Evolutionary conservation across 257 asterid genomes (phyloP).

Genomic region (Marsdenia floribunda): DNA sequence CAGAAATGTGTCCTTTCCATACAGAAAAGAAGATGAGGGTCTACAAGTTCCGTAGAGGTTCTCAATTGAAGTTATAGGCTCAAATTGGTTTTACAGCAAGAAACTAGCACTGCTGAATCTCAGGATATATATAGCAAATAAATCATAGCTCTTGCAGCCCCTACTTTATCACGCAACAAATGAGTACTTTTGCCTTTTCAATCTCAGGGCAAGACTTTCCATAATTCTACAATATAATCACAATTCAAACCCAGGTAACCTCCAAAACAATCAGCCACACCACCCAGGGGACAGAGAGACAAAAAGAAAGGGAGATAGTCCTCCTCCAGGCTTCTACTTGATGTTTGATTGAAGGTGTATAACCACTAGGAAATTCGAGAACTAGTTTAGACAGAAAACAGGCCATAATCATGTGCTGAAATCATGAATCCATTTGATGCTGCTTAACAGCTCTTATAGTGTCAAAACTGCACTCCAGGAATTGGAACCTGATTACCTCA

Average conservation of each 20-base stretch:
- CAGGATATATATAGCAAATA: not conserved
- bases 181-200: not conserved
- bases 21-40: not conserved
- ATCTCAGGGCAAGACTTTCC: not conserved
- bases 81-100: not conserved
- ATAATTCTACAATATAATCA: not conserved
- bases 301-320: not conserved
- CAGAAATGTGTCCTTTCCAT: too few relatives aligned
- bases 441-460: not conserved
- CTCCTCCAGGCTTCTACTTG: not conserved
- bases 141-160: not conserved
- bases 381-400: not conserved
- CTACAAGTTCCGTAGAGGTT: not conserved
- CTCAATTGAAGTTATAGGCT: not conserved
- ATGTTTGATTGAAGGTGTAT: not conserved
- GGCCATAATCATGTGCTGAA: not conserved
- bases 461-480: slow-evolving; percentile 15
- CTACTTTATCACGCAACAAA: not conserved
- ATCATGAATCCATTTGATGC: not conserved
- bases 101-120: not conserved
- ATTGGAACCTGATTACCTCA: slow-evolving; percentile 50
- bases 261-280: too few relatives aligned
- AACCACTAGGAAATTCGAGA: not conserved
- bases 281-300: not conserved
- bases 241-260: not conserved